Percentiles rank a stretch among this genome's conserved stretches.
phyloP scores from a whole-genome alignment of 208 protist genomes.

The Strigomonas galati region DNA sequence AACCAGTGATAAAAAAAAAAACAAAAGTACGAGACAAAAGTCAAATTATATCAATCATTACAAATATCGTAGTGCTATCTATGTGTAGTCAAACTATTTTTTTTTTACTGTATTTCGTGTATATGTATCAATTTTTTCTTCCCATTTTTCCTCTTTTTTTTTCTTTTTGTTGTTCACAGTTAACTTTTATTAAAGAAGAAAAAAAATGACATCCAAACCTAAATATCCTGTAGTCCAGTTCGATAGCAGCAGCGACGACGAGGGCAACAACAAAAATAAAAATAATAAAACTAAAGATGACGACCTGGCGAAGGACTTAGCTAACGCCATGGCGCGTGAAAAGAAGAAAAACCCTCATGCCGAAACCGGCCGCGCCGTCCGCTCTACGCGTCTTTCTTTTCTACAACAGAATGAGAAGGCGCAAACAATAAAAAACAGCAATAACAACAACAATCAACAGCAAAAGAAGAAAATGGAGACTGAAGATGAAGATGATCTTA shows the following conservation, averaged over 20 bases:
- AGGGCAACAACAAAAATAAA: conserved; percentile 19
- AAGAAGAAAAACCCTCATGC: conserved; percentile 68
- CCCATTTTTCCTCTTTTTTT: not conserved
- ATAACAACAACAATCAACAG: too few species aligned
- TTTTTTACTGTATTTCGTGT: not conserved
- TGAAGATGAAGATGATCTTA: not conserved
- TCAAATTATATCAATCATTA: too few species aligned
- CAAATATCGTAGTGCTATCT: too few species aligned
- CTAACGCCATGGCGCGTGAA: conserved; percentile 39
- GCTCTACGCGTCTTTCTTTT: not conserved
- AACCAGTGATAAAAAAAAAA: not conserved
- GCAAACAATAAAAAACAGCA: too few species aligned
- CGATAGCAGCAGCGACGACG: conserved; percentile 24
- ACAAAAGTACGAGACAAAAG: too few species aligned
- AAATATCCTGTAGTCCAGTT: conserved; percentile 11
- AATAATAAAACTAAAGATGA: not conserved
- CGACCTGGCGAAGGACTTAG: conserved; percentile 44
- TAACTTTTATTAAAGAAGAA: not conserved
- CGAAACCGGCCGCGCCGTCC: conserved; percentile 31
- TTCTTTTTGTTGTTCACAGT: not conserved
- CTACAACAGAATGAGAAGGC: conserved; percentile 7
- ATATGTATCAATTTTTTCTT: not conserved
- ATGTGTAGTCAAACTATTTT: not conserved
- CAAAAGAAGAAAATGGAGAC: not conserved
- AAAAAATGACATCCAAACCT: conserved; percentile 1